Percentiles rank a stretch among this genome's conserved stretches.
Conservation (phyloP, 2,329 filamentous ascomycete genomes). For the Bertia moriformis region DNA sequence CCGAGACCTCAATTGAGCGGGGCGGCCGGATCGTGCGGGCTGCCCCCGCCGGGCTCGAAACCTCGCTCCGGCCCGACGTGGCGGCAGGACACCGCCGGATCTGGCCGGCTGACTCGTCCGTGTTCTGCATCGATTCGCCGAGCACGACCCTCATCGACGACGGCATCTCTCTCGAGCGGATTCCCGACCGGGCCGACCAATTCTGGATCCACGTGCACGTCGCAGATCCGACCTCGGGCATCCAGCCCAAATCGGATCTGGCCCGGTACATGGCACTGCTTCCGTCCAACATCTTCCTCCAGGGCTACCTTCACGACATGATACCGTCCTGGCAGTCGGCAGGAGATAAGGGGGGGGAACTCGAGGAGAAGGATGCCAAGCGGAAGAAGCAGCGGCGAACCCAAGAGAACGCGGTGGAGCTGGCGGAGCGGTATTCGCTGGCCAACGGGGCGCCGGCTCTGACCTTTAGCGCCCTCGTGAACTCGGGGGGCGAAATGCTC, state of each 20-base stretch:
- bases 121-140: conserved; percentile 61
- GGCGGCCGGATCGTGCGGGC: conserved; percentile 24
- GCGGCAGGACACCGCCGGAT: conserved; percentile 36
- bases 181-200: conserved; percentile 31
- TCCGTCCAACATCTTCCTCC: conserved; percentile 42
- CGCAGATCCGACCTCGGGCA: conserved; percentile 63
- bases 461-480: conserved; percentile 47
- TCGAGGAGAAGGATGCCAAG: too few relatives aligned
- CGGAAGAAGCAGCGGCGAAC: too few relatives aligned
- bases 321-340: conserved; percentile 20
- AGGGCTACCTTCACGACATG: conserved; percentile 43
- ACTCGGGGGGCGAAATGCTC: conserved; percentile 33
- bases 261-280: conserved; percentile 46
- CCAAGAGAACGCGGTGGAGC: too few relatives aligned
- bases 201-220: conserved; percentile 69
- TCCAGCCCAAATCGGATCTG: conserved; percentile 41
- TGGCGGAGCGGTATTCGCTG: conserved; percentile 38
- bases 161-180: conserved; percentile 55
- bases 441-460: conserved; percentile 32
- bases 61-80: conserved; percentile 23
- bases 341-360: too few relatives aligned
- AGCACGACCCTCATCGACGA: conserved; percentile 64
- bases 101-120: conserved; percentile 39
- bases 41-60: conserved; percentile 15
- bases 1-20: conserved; percentile 26